A percentile compares a stretch with the other conserved stretches of the same genome.
These are phyloP conservation scores for Trametes sp. DNA, from an alignment of 1,284 basidiomycete species.

Conservation along the genomic window DNA sequence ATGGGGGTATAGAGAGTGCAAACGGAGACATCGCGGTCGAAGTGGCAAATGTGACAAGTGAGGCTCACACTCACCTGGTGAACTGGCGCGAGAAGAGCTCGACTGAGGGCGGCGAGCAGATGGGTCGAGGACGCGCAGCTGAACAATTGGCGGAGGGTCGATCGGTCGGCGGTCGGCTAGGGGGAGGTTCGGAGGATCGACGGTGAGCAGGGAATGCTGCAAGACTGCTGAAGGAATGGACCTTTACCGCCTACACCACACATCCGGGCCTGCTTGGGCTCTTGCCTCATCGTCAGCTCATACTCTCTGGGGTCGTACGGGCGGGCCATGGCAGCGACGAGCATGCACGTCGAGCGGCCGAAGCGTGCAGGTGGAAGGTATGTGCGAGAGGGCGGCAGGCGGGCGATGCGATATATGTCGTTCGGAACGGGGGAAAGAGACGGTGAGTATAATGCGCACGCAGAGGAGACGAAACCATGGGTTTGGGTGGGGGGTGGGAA, in stretches of 20 bases:
- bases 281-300: conserved; percentile 84
- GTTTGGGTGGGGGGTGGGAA: conserved; percentile 33
- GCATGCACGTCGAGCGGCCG: conserved; percentile 3
- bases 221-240: conserved; percentile 37
- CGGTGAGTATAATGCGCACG: conserved; percentile 27
- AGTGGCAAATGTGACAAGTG: conserved; percentile 35
- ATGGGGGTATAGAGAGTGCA: background rate
- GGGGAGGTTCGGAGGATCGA: conserved; percentile 12
- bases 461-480: conserved; percentile 31
- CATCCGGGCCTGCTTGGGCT: conserved; percentile 92
- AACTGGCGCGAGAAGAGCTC: conserved; percentile 38
- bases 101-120: conserved; percentile 47
- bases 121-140: conserved; percentile 86
- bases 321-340: conserved; percentile 30
- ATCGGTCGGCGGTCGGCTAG: conserved; percentile 92
- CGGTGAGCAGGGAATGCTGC: conserved; percentile 26
- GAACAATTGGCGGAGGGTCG: conserved; percentile 96
- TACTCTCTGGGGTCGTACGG: conserved; percentile 69
- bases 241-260: conserved; percentile 91
- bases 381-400: conserved; percentile 12
- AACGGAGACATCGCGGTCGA: conserved; percentile 18
- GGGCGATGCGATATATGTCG: conserved; percentile 28
- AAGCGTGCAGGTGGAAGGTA: conserved; percentile 3
- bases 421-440: conserved; percentile 22
- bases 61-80: conserved; percentile 36